These are phyloP conservation scores for Clonostachys rosea DNA, from an alignment of 2,329 filamentous ascomycete species.

Conservation along the genomic window DNA sequence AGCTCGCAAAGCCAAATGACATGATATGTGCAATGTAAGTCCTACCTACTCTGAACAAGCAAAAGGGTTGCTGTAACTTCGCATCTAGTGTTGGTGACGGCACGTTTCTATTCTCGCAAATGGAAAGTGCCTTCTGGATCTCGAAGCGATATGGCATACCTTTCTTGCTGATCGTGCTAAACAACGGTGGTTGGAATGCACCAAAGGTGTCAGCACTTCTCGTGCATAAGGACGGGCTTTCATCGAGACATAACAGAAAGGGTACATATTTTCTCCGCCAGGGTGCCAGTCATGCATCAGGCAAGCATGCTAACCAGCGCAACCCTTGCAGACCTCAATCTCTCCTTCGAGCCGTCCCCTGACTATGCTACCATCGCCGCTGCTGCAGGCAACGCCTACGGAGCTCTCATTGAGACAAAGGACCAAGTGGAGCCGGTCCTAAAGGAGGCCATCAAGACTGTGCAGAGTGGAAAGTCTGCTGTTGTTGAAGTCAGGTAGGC, in stretches of 20 bases:
- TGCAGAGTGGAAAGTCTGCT: constrained; percentile 43
- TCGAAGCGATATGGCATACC: constrained; percentile 48
- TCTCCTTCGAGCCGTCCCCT: constrained; percentile 36
- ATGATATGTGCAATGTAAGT: too few relatives aligned
- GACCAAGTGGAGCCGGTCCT: constrained; percentile 42
- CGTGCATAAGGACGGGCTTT: too few relatives aligned
- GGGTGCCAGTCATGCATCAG: too few relatives aligned
- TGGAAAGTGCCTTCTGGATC: constrained; percentile 52
- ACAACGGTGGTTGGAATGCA: constrained; percentile 49
- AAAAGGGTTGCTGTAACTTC: too few relatives aligned
- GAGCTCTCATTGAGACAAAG: constrained; percentile 41
- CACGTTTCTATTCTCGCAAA: constrained; percentile 50
- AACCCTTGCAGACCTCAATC: constrained; percentile 39
- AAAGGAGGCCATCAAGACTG: constrained; percentile 43
- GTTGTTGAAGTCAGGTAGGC: constrained; percentile 36
- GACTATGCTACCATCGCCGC: constrained; percentile 52
- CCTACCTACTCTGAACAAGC: too few relatives aligned
- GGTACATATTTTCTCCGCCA: too few relatives aligned
- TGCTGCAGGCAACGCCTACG: constrained; percentile 51
- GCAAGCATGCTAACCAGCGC: constrained; percentile 24
- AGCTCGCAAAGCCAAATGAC: constrained; percentile 49
- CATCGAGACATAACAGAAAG: too few relatives aligned
- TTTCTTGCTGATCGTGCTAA: constrained; percentile 48
- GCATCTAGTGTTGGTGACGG: constrained; percentile 41
- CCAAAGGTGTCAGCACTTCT: constrained; percentile 6